Evolutionary conservation across 495 filamentous ascomycete species (phyloP).

Genomic region (Aspergillus panamensis): DNA sequence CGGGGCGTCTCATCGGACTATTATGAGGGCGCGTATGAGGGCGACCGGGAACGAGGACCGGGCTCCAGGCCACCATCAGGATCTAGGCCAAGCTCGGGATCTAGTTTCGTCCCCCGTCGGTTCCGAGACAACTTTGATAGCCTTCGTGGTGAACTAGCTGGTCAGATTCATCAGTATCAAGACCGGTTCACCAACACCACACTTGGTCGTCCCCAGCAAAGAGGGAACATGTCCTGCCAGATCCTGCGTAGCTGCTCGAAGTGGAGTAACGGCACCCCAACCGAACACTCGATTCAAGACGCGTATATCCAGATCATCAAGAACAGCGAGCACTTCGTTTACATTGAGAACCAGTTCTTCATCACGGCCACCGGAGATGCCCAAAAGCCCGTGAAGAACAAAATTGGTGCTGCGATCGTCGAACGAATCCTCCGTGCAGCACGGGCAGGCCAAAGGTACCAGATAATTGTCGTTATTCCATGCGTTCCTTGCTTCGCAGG

Average conservation of each 20-base stretch:
- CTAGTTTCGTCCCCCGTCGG: conserved; percentile 26
- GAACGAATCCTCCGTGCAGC: conserved; percentile 81
- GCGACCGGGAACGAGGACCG: conserved; percentile 28
- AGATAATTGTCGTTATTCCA: conserved; percentile 82
- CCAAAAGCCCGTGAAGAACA: conserved; percentile 80
- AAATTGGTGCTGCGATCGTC: conserved; percentile 83
- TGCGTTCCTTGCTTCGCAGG: conserved; percentile 89
- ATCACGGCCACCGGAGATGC: conserved; percentile 79
- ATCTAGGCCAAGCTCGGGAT: not conserved
- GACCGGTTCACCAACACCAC: conserved; percentile 31
- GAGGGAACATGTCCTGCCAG: conserved; percentile 59
- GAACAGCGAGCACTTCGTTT: conserved; percentile 79
- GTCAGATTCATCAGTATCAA: conserved; percentile 49
- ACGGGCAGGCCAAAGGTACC: conserved; percentile 67
- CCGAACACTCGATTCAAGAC: conserved; percentile 84
- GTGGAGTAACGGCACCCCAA: conserved; percentile 66
- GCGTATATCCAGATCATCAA: conserved; percentile 82
- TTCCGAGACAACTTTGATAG: conserved; percentile 37
- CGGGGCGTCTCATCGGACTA: conserved; percentile 40
- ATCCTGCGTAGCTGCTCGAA: conserved; percentile 66
- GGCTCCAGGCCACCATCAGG: conserved; percentile 2
- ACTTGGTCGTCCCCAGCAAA: conserved; percentile 26
- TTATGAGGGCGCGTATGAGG: conserved; percentile 20
- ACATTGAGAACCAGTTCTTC: conserved; percentile 98
- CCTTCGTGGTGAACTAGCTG: conserved; percentile 44